Evolutionary conservation across 164 flowering plant species (phyloP).

Genomic region (Houttuynia cordata): DNA sequence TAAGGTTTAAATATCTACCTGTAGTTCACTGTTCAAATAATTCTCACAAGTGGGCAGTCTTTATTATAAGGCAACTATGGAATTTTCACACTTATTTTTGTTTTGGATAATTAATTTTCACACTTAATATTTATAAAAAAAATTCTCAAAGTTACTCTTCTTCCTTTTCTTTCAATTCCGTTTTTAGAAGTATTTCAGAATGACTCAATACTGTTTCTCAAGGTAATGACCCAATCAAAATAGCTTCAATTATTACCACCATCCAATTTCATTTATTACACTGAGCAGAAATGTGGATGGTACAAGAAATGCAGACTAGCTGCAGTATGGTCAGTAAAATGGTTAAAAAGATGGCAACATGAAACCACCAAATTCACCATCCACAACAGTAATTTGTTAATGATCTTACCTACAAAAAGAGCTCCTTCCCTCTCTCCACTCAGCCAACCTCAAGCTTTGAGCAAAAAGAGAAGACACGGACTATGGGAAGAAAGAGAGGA

Average conservation of each 20-base stretch:
- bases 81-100: too few species aligned
- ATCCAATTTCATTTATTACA: slow-evolving; percentile 1
- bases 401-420: neutral
- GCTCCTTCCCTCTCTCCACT: neutral
- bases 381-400: neutral
- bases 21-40: too few species aligned
- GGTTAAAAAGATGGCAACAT: slow-evolving; percentile 5
- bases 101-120: too few species aligned
- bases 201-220: too few species aligned
- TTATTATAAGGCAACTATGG: too few species aligned
- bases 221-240: too few species aligned
- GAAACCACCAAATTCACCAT: slow-evolving; percentile 4
- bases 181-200: too few species aligned
- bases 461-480: neutral
- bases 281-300: neutral
- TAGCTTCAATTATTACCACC: neutral
- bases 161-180: too few species aligned
- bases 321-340: neutral
- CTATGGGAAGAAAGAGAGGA: neutral
- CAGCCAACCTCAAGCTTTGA: neutral
- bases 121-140: too few species aligned
- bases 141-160: too few species aligned
- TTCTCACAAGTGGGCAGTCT: too few species aligned
- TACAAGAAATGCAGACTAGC: neutral
- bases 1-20: too few species aligned